phyloP scores from a whole-genome alignment of 176 grass and related monocot genomes.

The Leersia perrieri region DNA sequence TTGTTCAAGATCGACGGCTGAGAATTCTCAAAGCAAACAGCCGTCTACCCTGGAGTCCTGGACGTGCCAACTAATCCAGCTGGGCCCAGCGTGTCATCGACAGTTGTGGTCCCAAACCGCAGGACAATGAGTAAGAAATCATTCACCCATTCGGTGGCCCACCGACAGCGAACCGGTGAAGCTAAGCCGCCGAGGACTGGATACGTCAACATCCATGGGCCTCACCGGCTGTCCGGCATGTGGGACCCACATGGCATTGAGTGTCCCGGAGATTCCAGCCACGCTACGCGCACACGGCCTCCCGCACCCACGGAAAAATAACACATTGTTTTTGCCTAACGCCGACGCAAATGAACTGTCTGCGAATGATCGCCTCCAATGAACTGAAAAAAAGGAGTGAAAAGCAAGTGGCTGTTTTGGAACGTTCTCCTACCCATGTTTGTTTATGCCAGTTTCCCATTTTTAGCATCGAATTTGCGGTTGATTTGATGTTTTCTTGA shows the following conservation, averaged over 20 bases:
- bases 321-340: neutral
- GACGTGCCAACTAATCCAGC: neutral
- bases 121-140: neutral
- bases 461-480: neutral
- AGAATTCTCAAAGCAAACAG: neutral
- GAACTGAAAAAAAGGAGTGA: too few species aligned
- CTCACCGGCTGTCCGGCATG: neutral
- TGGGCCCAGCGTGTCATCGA: neutral
- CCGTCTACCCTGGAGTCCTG: neutral
- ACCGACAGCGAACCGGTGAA: neutral
- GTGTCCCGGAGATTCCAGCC: neutral
- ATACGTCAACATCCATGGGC: neutral
- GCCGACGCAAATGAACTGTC: neutral
- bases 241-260: neutral
- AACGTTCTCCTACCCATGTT: neutral
- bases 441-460: neutral
- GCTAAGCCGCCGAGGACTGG: neutral
- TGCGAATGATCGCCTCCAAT: too few species aligned
- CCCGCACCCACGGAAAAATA: neutral
- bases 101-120: neutral
- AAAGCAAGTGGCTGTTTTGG: too few species aligned
- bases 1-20: neutral
- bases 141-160: neutral
- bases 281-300: neutral
- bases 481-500: neutral